Evolutionary conservation across 2,329 filamentous ascomycete species (phyloP).

Genomic region (Meredithiella fracta): DNA sequence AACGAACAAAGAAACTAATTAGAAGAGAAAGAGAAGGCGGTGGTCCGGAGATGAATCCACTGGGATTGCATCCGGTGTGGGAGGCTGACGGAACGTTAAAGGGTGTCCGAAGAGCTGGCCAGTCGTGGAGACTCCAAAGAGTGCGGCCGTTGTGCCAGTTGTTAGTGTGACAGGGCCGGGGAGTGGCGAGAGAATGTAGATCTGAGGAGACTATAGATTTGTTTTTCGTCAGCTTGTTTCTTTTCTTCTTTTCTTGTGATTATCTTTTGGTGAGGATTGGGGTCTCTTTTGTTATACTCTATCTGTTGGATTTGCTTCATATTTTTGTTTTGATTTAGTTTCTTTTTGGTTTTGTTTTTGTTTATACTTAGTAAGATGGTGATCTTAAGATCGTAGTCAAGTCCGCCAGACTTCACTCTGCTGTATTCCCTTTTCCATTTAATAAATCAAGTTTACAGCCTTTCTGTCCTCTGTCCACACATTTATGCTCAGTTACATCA

Average conservation of each 20-base stretch:
- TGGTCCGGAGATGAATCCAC: conserved; percentile 4
- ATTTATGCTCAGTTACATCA: too few relatives aligned
- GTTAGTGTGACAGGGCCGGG: not conserved
- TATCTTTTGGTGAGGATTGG: not conserved
- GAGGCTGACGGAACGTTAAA: conserved; percentile 6
- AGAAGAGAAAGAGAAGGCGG: not conserved
- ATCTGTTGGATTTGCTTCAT: not conserved
- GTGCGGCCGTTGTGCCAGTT: not conserved
- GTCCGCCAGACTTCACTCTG: not conserved
- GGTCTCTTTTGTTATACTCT: not conserved
- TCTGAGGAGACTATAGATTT: not conserved
- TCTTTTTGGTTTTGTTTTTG: not conserved
- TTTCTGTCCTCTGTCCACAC: too few relatives aligned
- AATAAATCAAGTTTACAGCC: too few relatives aligned
- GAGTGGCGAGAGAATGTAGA: not conserved
- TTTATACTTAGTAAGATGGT: not conserved
- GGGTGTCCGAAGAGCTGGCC: not conserved
- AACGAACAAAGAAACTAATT: not conserved
- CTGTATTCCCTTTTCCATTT: not conserved
- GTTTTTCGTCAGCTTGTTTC: not conserved
- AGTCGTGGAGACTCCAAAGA: not conserved
- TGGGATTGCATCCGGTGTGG: conserved; percentile 12
- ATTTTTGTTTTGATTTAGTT: not conserved
- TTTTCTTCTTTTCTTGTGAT: not conserved
- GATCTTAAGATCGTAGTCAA: not conserved